phyloP scores from a whole-genome alignment of 2,329 filamentous ascomycete genomes.

The Penicillium sp. region DNA sequence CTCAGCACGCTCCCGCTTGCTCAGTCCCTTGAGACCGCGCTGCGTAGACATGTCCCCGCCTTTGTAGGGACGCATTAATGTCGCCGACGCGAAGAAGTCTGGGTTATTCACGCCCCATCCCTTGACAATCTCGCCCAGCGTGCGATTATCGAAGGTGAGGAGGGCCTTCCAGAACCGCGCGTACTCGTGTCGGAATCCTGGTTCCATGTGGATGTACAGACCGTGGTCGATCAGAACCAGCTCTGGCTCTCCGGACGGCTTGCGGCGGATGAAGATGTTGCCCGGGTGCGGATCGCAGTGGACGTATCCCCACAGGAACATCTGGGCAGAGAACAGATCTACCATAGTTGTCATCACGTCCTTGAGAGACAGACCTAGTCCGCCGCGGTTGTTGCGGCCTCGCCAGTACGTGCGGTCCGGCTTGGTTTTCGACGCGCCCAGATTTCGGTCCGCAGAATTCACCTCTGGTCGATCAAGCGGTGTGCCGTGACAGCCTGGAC shows the following conservation, averaged over 20 bases:
- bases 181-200: constrained; percentile 81
- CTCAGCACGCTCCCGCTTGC: constrained; percentile 55
- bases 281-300: constrained; percentile 97
- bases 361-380: constrained; percentile 75
- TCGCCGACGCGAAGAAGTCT: constrained; percentile 88
- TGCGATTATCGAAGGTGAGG: constrained; percentile 86
- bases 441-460: constrained; percentile 38
- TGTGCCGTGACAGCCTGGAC: constrained; percentile 70
- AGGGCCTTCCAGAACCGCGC: constrained; percentile 89
- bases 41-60: constrained; percentile 71
- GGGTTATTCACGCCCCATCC: constrained; percentile 86
- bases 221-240: constrained; percentile 96
- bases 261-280: constrained; percentile 90
- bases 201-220: constrained; percentile 87
- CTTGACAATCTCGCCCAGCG: constrained; percentile 67
- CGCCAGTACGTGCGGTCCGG: constrained; percentile 77
- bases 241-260: constrained; percentile 77
- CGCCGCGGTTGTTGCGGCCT: constrained; percentile 68
- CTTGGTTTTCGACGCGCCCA: constrained; percentile 60
- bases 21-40: constrained; percentile 51
- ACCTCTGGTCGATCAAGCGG: constrained; percentile 55
- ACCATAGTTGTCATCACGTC: constrained; percentile 97
- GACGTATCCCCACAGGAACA: constrained; percentile 94
- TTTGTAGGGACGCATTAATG: constrained; percentile 83
- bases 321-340: constrained; percentile 93